A percentile compares a stretch with the other conserved stretches of the same genome.
Conservation (phyloP, 768 basidiomycete genomes). For the Cyathus striatus region DNA sequence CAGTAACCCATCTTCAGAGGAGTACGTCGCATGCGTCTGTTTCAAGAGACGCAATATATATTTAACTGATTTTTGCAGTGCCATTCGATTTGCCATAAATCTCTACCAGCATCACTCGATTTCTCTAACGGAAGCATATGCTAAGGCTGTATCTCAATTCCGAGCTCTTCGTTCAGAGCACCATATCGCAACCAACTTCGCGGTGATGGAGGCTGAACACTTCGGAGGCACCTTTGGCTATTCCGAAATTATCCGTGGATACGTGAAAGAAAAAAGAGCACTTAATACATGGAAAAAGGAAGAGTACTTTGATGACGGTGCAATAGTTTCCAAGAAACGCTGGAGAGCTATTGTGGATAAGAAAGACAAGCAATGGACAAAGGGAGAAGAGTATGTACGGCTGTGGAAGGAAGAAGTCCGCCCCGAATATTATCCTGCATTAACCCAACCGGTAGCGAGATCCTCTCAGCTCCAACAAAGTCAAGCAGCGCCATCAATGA, state of each 20-base stretch:
- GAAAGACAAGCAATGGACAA: slow-evolving; percentile 55
- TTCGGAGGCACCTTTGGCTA: slow-evolving; percentile 63
- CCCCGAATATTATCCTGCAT: slow-evolving; percentile 57
- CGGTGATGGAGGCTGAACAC: slow-evolving; percentile 73
- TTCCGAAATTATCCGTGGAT: slow-evolving; percentile 56
- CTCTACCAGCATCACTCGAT: slow-evolving; percentile 61
- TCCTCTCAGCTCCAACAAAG: slow-evolving; percentile 3
- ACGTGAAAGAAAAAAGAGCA: slow-evolving; percentile 55
- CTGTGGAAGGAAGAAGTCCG: slow-evolving; percentile 68
- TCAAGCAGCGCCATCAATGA: too few relatives aligned
- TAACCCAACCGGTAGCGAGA: slow-evolving; percentile 35
- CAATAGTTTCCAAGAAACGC: slow-evolving; percentile 62
- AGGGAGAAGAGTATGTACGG: slow-evolving; percentile 66
- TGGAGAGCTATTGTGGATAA: slow-evolving; percentile 67
- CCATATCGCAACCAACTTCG: slow-evolving; percentile 70
- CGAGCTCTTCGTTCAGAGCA: slow-evolving; percentile 83
- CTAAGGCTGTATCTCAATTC: slow-evolving; percentile 76
- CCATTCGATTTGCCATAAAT: slow-evolving; percentile 74
- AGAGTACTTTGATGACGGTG: slow-evolving; percentile 53
- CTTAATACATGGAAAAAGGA: slow-evolving; percentile 56
- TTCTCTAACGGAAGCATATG: slow-evolving; percentile 78
- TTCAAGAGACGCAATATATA: slow-evolving; percentile 5
- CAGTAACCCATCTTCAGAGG: slow-evolving; percentile 80
- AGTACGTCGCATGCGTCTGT: slow-evolving; percentile 66
- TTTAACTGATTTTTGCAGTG: slow-evolving; percentile 38